A percentile compares a stretch with the other conserved stretches of the same genome.
phyloP scores from a whole-genome alignment of 108 stramenopile species.

The Pseudonitzschia multistriata region DNA sequence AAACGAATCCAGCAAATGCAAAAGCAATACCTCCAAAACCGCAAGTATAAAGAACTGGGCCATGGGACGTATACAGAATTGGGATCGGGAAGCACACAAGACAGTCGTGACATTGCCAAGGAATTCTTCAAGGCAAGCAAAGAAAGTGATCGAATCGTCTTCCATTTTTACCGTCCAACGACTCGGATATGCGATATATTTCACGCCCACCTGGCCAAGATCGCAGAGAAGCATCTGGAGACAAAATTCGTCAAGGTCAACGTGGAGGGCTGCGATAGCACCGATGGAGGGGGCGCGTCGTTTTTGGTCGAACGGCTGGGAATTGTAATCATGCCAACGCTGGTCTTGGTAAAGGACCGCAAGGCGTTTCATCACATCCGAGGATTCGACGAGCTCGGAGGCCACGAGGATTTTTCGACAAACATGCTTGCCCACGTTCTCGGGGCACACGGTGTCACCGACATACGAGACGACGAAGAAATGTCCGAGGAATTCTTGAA shows the following conservation, averaged over 20 bases:
- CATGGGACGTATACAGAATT: constrained; percentile 90
- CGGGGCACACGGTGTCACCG: constrained; percentile 49
- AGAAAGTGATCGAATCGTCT: constrained; percentile 74
- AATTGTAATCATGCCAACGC: constrained; percentile 94
- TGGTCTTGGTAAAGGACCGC: constrained; percentile 90
- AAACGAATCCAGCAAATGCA: constrained; percentile 78
- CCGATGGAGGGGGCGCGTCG: constrained; percentile 61
- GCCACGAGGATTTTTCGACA: constrained; percentile 85
- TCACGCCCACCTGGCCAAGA: constrained; percentile 80
- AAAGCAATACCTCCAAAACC: constrained; percentile 53
- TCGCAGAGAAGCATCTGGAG: constrained; percentile 91
- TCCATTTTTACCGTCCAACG: constrained; percentile 94
- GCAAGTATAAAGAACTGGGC: constrained; percentile 70
- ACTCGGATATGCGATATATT: constrained; percentile 93
- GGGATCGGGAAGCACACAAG: constrained; percentile 54
- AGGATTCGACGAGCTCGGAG: constrained; percentile 98
- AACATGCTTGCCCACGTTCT: constrained; percentile 82
- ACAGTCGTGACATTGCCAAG: constrained; percentile 57
- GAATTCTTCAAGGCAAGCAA: constrained; percentile 95
- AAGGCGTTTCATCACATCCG: constrained; percentile 91
- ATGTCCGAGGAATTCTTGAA: constrained; percentile 31
- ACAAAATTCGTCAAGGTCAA: constrained; percentile 95
- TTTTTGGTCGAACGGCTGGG: constrained; percentile 94
- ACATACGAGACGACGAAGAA: constrained; percentile 34
- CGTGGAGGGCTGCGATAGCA: constrained; percentile 90